Base-by-base conservation (phyloP, 306 rosid species). In the Fragaria vesca region DNA sequence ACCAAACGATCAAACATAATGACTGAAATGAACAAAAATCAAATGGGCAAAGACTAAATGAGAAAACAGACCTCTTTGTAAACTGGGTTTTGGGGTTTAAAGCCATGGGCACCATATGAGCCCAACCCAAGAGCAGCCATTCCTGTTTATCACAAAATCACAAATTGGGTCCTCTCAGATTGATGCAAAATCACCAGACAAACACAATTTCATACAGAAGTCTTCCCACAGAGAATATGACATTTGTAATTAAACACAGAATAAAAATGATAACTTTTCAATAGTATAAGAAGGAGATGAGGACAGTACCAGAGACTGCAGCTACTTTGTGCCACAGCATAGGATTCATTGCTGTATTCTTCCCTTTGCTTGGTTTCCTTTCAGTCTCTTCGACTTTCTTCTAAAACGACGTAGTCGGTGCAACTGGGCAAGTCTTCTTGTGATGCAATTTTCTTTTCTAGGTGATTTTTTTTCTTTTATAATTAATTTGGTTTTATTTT, bases 51-150 rank as follows among this genome's bases (percentile, higher is more conserved):
- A 55, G 16, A 28, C 30, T 38, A 62, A 46, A 80, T 74, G 4
- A 26, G 38, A 76, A 78, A 57, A 15, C 9, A 34, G 26, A 90
- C 97, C 73, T 91, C 92, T 89, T 86, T 90, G 88, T 87, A 94
- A 85, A 86, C 58, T 65, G 93, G 92, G 75, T 94, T 83, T 70
- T 90, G n/a, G 71, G 97, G 97, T 73, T 92, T 90, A 90, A 94
- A 92, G 77, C 13, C 87, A 78, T 94, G 98, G 72, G 97, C 86
- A 6, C 98, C 98, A 76, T 92, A 92, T 21, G 95, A 84, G 16
- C 98, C 98, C 80, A 92, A 94, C 24, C 90, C 97, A 85, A 94
- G 89, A 40, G 97, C 98, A 50, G 89, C 91, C 10, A 85, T 81
- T n/a, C 97, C 98, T 94, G 91, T 83, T 86, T 75, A 43, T 69